phyloP scores from a whole-genome alignment of 495 filamentous ascomycete genomes.

The Lasiosphaeriaceae sp. region DNA sequence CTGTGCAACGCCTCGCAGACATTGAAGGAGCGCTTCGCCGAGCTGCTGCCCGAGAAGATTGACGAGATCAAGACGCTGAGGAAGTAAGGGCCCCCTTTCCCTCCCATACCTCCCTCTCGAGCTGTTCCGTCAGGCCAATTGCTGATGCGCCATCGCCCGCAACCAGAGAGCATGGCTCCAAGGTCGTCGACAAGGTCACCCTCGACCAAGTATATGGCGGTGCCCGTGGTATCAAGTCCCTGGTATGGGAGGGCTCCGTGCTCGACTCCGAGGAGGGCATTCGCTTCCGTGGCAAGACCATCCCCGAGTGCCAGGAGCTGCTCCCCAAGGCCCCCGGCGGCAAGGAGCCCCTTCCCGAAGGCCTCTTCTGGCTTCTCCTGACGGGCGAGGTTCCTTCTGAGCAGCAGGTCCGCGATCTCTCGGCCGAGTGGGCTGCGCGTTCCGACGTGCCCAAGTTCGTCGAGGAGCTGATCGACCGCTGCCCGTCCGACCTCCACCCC shows the following conservation, averaged over 20 bases:
- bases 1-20: constrained; percentile 54
- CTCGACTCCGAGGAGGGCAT: constrained; percentile 98
- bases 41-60: constrained; percentile 88
- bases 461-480: constrained; percentile 98
- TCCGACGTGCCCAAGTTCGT: constrained; percentile 94
- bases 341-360: constrained; percentile 94
- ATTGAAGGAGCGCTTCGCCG: constrained; percentile 97
- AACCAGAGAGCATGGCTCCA: constrained; percentile 85
- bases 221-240: constrained; percentile 96
- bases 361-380: constrained; percentile 98
- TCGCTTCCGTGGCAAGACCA: constrained; percentile 96
- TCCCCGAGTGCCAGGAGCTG: constrained; percentile 95
- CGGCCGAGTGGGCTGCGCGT: constrained; percentile 97
- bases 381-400: constrained; percentile 95
- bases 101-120: background rate
- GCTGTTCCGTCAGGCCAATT: background rate
- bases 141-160: constrained; percentile 13
- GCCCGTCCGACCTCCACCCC: constrained; percentile 95
- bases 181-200: constrained; percentile 94
- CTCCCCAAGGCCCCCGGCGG: constrained; percentile 95
- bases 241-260: constrained; percentile 99
- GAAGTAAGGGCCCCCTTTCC: constrained; percentile 57
- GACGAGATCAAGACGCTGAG: constrained; percentile 98
- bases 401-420: constrained; percentile 96
- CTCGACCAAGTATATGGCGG: constrained; percentile 99